These are phyloP conservation scores for Pythium biforme DNA, from an alignment of 352 stramenopile species.

Conservation along the genomic window DNA sequence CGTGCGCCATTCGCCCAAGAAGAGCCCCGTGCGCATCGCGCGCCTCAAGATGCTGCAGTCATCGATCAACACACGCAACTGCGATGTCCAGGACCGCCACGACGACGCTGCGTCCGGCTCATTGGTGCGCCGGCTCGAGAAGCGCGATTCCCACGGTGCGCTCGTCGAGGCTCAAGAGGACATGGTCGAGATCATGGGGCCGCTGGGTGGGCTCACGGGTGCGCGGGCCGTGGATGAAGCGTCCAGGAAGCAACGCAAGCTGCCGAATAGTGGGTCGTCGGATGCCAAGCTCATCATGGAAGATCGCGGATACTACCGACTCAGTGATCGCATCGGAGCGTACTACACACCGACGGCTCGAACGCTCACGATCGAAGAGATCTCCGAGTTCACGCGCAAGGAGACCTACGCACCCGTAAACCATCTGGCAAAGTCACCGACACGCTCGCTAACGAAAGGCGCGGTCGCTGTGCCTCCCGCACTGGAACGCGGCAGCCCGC, in stretches of 20 bases:
- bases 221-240: slow-evolving; percentile 25
- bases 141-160: slow-evolving; percentile 27
- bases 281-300: slow-evolving; percentile 33
- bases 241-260: slow-evolving; percentile 33
- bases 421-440: slow-evolving; percentile 32
- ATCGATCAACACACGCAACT: slow-evolving; percentile 79
- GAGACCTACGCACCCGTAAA: slow-evolving; percentile 49
- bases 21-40: slow-evolving; percentile 70
- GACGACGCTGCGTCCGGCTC: slow-evolving; percentile 4
- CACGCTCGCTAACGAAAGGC: slow-evolving; percentile 33
- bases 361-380: slow-evolving; percentile 63
- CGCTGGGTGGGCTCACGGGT: slow-evolving; percentile 65
- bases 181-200: slow-evolving; percentile 68
- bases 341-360: slow-evolving; percentile 73
- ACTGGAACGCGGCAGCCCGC: slow-evolving; percentile 33
- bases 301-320: slow-evolving; percentile 70
- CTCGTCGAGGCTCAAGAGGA: slow-evolving; percentile 34
- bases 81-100: slow-evolving; percentile 52
- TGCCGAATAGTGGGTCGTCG: slow-evolving; percentile 11
- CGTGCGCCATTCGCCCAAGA: slow-evolving; percentile 48
- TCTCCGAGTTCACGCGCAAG: slow-evolving; percentile 61
- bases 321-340: slow-evolving; percentile 79
- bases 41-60: slow-evolving; percentile 83
- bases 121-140: slow-evolving; percentile 13
- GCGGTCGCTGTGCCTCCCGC: slow-evolving; percentile 50